These are phyloP conservation scores for Podosphaera aphanis DNA, from an alignment of 2,329 filamentous ascomycete species.

Conservation along the genomic window DNA sequence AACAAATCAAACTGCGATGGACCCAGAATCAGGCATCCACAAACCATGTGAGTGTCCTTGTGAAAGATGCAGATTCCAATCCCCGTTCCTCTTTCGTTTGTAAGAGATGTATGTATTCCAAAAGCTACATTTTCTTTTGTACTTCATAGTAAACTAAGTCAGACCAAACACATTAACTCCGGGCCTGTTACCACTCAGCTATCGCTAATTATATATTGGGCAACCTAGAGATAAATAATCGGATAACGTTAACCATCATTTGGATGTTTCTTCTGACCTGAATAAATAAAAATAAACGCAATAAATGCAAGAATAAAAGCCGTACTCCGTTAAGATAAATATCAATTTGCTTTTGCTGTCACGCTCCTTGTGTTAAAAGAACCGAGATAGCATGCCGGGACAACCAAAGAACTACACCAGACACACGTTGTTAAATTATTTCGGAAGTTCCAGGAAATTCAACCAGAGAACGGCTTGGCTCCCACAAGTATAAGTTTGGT, in stretches of 20 bases:
- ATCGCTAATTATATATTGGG: background rate
- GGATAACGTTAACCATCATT: background rate
- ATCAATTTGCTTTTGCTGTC: too few relatives aligned
- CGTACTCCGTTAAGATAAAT: too few relatives aligned
- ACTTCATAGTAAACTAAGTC: background rate
- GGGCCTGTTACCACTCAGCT: background rate
- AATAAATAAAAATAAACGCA: background rate
- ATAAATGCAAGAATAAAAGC: background rate
- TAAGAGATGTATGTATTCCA: background rate
- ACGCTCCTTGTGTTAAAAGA: too few relatives aligned
- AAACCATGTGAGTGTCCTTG: background rate
- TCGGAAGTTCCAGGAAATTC: background rate
- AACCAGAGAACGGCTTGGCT: background rate
- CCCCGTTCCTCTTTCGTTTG: background rate
- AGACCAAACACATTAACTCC: background rate
- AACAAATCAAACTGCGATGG: background rate
- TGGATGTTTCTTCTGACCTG: background rate
- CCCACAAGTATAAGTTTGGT: background rate
- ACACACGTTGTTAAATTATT: background rate
- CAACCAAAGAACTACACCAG: background rate
- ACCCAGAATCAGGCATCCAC: background rate
- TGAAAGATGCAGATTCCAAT: background rate
- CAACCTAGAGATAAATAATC: background rate
- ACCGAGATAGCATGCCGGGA: background rate
- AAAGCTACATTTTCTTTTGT: background rate